Evolutionary conservation across 352 stramenopile genomes (phyloP), one percentile per base, ranked within the genome.

Genomic region (Phytopythium helicoides): DNA sequence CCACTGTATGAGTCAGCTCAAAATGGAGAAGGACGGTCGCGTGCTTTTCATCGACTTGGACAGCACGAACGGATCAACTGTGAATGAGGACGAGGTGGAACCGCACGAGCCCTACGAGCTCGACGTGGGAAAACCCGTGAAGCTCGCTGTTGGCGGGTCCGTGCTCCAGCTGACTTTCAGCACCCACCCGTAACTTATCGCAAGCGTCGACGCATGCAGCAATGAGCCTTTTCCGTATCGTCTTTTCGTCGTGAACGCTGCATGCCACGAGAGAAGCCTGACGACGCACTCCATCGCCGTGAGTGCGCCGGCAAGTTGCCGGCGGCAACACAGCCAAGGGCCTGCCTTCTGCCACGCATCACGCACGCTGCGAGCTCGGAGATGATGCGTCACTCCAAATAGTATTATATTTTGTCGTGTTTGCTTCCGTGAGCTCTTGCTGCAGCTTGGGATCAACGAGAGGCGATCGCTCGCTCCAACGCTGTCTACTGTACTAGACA

Each of bases 41-140:
- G 21, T 94, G 21, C 68, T 86, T 42, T 89, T 87, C 50, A 83
- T 72, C 22, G 85, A 94, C 56, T 59, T 88, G 25, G 83, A 92
- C 44, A 92, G 82, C 59, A 94, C 85, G 3, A 94, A 94, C 50
- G 85, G 85, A 22, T 86, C 80, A 25, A 69, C 60, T 15, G 72
- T 94, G 39, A 85, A 92, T 59, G 73, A 74, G 48, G 58, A 70
- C 15, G 62, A 60, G 0, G 46, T 92, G 36, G 64, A 69, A 18
- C 60, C 81, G 8, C 57, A 87, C 38, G 68, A 87, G 31, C 71
- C 78, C 2, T 68, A 73, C 16, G 60, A 65, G 41, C 60, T 93
- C 3, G 71, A 46, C 26, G 58, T 66, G 18, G 58, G 47, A 22
- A 69, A 84, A 46, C 64, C 76, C 4, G 73, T 71, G 12, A 74